These are phyloP conservation scores for Suillus luteus DNA, from an alignment of 768 basidiomycete species.

Conservation along the genomic window DNA sequence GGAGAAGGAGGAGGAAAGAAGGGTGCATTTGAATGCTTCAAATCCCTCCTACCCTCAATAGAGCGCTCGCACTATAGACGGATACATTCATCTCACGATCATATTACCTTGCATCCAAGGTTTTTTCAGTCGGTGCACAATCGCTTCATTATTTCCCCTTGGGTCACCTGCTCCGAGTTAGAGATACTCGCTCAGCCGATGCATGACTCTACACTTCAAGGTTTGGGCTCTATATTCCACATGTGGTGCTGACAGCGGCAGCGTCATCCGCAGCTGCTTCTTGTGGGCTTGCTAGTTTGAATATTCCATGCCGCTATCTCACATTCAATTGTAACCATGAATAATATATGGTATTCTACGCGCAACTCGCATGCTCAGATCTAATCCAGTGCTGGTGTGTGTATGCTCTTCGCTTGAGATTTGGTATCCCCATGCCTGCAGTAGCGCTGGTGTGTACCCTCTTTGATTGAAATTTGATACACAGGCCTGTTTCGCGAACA, in stretches of 20 bases:
- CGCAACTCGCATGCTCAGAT: neutral
- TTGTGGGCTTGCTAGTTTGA: neutral
- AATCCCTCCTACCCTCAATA: neutral
- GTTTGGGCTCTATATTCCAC: neutral
- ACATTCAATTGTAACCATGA: neutral
- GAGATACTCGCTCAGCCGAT: neutral
- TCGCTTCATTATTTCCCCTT: neutral
- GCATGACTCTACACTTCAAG: neutral
- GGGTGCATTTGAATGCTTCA: slow-evolving; percentile 9
- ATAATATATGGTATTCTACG: neutral
- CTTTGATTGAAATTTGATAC: neutral
- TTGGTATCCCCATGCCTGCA: neutral
- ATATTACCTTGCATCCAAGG: neutral
- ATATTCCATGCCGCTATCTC: neutral
- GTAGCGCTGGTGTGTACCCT: neutral
- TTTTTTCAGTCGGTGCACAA: neutral
- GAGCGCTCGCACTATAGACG: slow-evolving; percentile 3
- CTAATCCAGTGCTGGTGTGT: neutral
- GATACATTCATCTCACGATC: neutral
- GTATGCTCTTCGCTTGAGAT: neutral
- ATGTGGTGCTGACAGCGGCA: neutral
- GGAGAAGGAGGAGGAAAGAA: slow-evolving; percentile 22
- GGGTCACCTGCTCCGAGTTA: neutral
- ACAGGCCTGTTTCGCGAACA: neutral
- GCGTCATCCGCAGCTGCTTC: neutral